Evolutionary conservation across 2,329 filamentous ascomycete species (phyloP).

Genomic region (Phialophora macrospora): DNA sequence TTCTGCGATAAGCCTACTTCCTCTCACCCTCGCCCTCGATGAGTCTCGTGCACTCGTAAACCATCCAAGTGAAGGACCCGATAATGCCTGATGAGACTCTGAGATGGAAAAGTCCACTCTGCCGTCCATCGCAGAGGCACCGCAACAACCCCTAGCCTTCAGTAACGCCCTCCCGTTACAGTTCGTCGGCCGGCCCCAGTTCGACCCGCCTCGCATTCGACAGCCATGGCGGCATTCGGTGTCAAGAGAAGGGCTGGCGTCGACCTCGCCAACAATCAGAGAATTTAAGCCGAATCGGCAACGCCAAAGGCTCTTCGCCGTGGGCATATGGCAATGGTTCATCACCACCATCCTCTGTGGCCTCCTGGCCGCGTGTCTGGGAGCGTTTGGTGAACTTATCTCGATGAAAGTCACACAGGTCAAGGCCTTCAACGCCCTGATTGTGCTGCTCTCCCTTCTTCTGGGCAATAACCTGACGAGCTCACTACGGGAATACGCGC

Average conservation of each 20-base stretch:
- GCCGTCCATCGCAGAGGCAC: slow-evolving; percentile 1
- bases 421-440: slow-evolving; percentile 39
- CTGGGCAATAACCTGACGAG: slow-evolving; percentile 35
- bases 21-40: background rate
- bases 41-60: background rate
- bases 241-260: slow-evolving; percentile 9
- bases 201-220: slow-evolving; percentile 18
- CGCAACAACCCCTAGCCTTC: slow-evolving; percentile 1
- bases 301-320: slow-evolving; percentile 29
- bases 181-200: slow-evolving; percentile 8
- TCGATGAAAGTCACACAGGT: slow-evolving; percentile 33
- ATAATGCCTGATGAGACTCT: slow-evolving; percentile 5
- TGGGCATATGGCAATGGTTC: slow-evolving; percentile 34
- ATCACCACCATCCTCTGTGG: slow-evolving; percentile 33
- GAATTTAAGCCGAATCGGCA: slow-evolving; percentile 36
- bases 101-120: slow-evolving; percentile 11
- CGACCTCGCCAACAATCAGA: slow-evolving; percentile 28
- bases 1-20: background rate
- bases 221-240: slow-evolving; percentile 38
- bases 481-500: slow-evolving; percentile 35
- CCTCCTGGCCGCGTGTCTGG: slow-evolving; percentile 30
- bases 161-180: slow-evolving; percentile 9
- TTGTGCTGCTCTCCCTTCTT: slow-evolving; percentile 35
- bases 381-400: slow-evolving; percentile 25
- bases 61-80: background rate